These are phyloP conservation scores for Termitomyces eurrhizus DNA, from an alignment of 768 basidiomycete genomes.

Conservation along the genomic window DNA sequence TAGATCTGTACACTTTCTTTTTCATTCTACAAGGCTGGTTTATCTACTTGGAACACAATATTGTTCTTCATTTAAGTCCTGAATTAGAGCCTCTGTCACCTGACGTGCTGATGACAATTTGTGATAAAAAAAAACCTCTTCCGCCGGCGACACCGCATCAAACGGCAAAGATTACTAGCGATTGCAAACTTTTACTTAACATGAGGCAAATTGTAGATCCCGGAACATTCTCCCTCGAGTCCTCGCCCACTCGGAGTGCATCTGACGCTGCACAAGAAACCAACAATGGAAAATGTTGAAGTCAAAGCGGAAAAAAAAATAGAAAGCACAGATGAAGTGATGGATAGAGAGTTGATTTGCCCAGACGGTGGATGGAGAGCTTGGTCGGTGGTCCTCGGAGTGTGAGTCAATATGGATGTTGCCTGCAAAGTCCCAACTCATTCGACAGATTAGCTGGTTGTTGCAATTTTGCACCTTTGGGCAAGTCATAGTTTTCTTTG, in stretches of 20 bases:
- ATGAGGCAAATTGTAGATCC: background rate
- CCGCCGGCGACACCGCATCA: background rate
- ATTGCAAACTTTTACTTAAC: background rate
- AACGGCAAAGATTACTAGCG: background rate
- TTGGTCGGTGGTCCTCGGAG: conserved; percentile 41
- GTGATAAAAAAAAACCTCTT: background rate
- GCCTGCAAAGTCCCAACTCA: background rate
- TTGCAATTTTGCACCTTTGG: conserved; percentile 8
- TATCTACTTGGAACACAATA: no score
- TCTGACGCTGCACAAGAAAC: background rate
- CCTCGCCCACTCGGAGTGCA: background rate
- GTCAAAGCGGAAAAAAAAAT: background rate
- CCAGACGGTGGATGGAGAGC: conserved; percentile 40
- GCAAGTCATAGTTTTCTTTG: background rate
- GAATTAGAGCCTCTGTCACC: no score
- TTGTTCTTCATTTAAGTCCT: no score
- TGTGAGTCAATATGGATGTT: conserved; percentile 24
- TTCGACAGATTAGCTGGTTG: background rate
- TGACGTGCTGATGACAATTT: background rate
- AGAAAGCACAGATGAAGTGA: background rate
- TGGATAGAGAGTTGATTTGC: conserved; percentile 10
- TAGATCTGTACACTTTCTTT: no score
- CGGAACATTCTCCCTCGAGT: background rate
- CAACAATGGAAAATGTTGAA: background rate
- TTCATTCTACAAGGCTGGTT: no score